Evolutionary conservation across 768 basidiomycete species (phyloP), one percentile per base, ranked within the genome.

Genomic region (Pisolithus sp.): DNA sequence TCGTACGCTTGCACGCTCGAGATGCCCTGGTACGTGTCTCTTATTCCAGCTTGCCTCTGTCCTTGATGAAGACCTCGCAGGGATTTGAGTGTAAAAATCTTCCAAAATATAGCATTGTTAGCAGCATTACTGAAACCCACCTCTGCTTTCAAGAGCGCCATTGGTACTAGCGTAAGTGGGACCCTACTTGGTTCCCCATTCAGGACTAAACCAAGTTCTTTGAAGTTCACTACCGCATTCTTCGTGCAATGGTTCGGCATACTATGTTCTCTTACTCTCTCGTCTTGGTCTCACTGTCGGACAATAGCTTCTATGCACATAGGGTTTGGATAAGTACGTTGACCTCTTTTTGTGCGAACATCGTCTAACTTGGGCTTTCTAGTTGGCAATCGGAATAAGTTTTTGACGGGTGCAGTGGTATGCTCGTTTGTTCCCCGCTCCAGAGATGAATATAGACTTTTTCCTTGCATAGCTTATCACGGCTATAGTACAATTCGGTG

Each of bases 241-340:
- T 37, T 53, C 21, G 63, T 63, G 9, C 58, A 65, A 38, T 36
- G 56, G 62, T 63, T 53, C 4, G 23, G 2, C 10, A 13, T 24
- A 21, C 21, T 37, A 2, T 13, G 10, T 30, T 30, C 34, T 4
- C 28, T 13, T 7, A 21, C 20, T 34, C 34, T 15, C 40, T 36
- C 31, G 17, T 23, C 2, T 2, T 7, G 42, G 3, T 18, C 53
- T 57, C 9, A 62, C 18, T 2, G 1, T 7, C 20, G 21, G 18
- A 12, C 30, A 13, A 40, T 40, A 64, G 63, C 47, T 63, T 63
- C 31, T 64, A 64, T 26, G 50, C 51, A 21, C 63, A 63, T 23
- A 61, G 60, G 34, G 60, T 64, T n/a, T 65, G 60, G 60, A 62
- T 63, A 56, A 62, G 62, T 63, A 40, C 1, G 15, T 4, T 34